These are phyloP conservation scores for Metschnikowia reukaufii DNA, from an alignment of 805 yeast genomes.

Conservation along the genomic window DNA sequence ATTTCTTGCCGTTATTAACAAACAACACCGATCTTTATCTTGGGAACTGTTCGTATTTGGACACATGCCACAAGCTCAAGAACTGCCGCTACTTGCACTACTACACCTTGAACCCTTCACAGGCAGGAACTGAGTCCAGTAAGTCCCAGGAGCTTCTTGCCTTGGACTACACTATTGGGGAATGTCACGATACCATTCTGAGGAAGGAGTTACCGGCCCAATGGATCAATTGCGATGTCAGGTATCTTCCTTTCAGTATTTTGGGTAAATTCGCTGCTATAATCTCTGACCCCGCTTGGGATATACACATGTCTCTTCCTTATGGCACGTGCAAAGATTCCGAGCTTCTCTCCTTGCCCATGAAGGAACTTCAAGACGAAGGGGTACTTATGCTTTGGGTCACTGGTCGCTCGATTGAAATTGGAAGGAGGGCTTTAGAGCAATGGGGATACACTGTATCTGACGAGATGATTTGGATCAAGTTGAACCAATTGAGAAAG, in stretches of 20 bases:
- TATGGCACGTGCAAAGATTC: conserved; percentile 77
- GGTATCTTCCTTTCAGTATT: conserved; percentile 63
- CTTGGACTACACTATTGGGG: conserved; percentile 51
- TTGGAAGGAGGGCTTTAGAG: conserved; percentile 72
- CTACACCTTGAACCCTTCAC: conserved; percentile 46
- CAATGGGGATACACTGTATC: conserved; percentile 81
- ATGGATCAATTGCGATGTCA: conserved; percentile 85
- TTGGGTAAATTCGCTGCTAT: conserved; percentile 81
- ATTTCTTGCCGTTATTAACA: conserved; percentile 25
- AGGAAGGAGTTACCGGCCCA: conserved; percentile 58
- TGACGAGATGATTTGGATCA: conserved; percentile 89
- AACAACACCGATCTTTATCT: conserved; percentile 63
- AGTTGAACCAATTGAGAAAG: conserved; percentile 80
- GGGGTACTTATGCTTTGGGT: conserved; percentile 90
- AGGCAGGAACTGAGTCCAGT: conserved; percentile 1
- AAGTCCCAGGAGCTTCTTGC: conserved; percentile 12
- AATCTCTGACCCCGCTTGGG: conserved; percentile 96
- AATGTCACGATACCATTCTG: conserved; percentile 37
- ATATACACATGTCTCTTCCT: conserved; percentile 84
- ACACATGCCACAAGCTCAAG: conserved; percentile 86
- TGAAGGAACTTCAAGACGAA: conserved; percentile 72
- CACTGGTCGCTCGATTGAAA: conserved; percentile 89
- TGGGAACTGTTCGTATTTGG: conserved; percentile 93
- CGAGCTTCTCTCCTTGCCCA: conserved; percentile 65
- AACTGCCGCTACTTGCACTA: conserved; percentile 84